phyloP scores from a whole-genome alignment of 2,329 filamentous ascomycete genomes.

The Arthroderma sp. region DNA sequence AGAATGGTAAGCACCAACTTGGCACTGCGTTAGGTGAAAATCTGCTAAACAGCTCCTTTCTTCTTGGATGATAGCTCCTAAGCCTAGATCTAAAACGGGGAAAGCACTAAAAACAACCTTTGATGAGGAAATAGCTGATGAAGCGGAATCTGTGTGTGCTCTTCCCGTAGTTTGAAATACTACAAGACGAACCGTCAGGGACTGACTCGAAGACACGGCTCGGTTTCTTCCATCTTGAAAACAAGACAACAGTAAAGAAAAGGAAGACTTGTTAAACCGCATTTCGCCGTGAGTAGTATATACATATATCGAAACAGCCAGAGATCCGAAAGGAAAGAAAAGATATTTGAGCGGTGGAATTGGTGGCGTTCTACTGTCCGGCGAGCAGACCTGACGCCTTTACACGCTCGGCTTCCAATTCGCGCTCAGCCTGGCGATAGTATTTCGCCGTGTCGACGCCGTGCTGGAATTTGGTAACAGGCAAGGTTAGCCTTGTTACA shows the following conservation, averaged over 20 bases:
- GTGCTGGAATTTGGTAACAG: constrained; percentile 42
- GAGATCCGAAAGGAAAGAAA: too few relatives aligned
- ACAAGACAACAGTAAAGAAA: background rate
- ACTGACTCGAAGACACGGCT: background rate
- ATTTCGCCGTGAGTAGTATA: constrained; percentile 3
- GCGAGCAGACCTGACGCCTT: constrained; percentile 14
- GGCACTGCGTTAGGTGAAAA: background rate
- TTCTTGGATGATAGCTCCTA: constrained; percentile 36
- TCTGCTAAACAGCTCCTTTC: background rate
- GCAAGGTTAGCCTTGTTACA: background rate
- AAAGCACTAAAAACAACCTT: constrained; percentile 40
- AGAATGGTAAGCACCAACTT: constrained; percentile 45
- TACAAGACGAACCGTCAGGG: background rate
- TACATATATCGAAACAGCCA: constrained; percentile 1
- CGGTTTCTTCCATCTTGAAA: background rate
- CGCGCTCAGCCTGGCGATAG: constrained; percentile 86
- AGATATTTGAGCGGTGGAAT: too few relatives aligned
- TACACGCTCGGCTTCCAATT: constrained; percentile 65
- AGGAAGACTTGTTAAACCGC: constrained; percentile 1
- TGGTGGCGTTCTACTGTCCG: too few relatives aligned
- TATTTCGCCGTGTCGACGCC: constrained; percentile 98
- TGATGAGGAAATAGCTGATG: constrained; percentile 34
- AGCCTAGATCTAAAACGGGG: constrained; percentile 51
- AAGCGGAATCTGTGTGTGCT: background rate
- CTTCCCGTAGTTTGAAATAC: background rate